Evolutionary conservation across 106 monocot genomes (phyloP), one percentile per base, ranked within the genome.

Genomic region (Allium cepa): DNA sequence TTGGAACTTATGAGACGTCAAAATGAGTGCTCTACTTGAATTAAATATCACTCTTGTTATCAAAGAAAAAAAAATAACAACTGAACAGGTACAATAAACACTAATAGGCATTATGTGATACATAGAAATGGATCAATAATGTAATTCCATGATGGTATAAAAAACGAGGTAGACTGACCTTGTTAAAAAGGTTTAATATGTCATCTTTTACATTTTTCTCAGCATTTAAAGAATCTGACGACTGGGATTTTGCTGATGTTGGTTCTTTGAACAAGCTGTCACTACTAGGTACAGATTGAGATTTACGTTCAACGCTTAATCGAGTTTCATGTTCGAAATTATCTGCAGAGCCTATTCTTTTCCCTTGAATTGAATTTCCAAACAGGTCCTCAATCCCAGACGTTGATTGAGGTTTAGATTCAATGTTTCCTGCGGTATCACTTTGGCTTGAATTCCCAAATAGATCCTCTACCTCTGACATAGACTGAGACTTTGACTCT

Each of bases 141-240:
- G 47, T 49, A 65, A 8, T 14, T 64, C 17, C 49, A 65, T 65
- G 65, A 17, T 3, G 17, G 49, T 50, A 17, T 49, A 9, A 10
- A 17, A 67, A 49, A 67, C 36, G 26, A 53, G 67, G 3, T 67
- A 15, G 22, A 27, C 46, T 14, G 9, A 92, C 96, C 92, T 96
- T 96, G 27, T 92, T 92, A 80, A 96, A 96, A 47, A 96, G 88
- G 73, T 92, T 88, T 88, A 96, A 82, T 26, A 96, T 96, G 67
- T 96, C 88, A 67, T 73, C 92, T 69, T 96, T 96, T 7, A 73
- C 68, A 72, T 77, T 82, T 47, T 67, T 68, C 71, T 72, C 70
- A 18, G 83, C 46, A 15, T 65, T 65, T 3, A 8, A 46, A n/a
- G 63, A 7, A 64, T 46, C 26, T 28, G 69, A 80, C 16, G 66